Conservation (phyloP, 768 basidiomycete species). For the Lactarius vividus region DNA sequence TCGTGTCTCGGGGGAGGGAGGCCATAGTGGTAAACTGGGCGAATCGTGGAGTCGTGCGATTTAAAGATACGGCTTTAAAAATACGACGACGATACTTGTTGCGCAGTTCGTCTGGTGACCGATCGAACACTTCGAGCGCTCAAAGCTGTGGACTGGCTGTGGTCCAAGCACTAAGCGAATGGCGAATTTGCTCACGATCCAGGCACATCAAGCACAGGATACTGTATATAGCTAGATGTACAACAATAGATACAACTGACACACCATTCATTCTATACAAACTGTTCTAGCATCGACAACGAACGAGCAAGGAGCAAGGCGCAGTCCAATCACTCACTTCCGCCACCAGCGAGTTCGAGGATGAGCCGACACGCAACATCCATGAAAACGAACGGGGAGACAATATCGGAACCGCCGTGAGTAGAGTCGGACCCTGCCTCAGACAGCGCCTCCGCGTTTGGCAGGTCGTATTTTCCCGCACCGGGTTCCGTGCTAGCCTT, state of each 20-base stretch:
- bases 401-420: slow-evolving; percentile 57
- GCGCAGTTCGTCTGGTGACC: neutral
- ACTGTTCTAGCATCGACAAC: slow-evolving; percentile 4
- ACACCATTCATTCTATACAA: slow-evolving; percentile 20
- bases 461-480: slow-evolving; percentile 71
- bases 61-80: neutral
- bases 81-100: neutral
- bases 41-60: neutral
- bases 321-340: slow-evolving; percentile 23
- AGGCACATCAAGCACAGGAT: neutral
- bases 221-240: slow-evolving; percentile 20
- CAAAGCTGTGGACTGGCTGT: neutral
- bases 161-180: neutral
- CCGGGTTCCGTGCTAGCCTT: slow-evolving; percentile 64
- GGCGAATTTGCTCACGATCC: neutral
- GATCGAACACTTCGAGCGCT: neutral
- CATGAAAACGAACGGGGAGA: slow-evolving; percentile 93
- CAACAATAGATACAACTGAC: slow-evolving; percentile 21
- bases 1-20: slow-evolving; percentile 9
- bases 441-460: slow-evolving; percentile 46
- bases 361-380: slow-evolving; percentile 94
- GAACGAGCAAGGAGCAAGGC: neutral
- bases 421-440: slow-evolving; percentile 57
- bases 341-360: slow-evolving; percentile 83
- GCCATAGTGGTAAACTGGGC: slow-evolving; percentile 4